phyloP scores from a whole-genome alignment of 1,139 yeast species.

The Hyphopichia burtonii region DNA sequence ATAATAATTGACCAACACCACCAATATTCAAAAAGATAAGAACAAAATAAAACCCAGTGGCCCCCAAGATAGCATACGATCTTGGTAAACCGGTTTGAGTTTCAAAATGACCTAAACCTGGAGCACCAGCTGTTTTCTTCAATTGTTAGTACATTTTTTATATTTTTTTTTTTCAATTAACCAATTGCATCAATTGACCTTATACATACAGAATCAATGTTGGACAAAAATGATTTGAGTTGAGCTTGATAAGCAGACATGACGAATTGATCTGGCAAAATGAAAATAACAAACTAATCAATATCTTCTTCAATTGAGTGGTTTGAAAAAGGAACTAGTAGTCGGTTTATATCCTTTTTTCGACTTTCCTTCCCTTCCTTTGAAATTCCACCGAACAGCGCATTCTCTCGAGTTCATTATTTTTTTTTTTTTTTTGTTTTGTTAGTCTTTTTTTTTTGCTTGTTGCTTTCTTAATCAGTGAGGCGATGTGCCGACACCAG shows the following conservation, averaged over 20 bases:
- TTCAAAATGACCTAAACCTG: slow-evolving; percentile 55
- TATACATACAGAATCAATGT: slow-evolving; percentile 3
- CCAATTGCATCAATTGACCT: too few relatives aligned
- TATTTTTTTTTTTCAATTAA: not conserved
- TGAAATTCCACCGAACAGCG: slow-evolving; percentile 1
- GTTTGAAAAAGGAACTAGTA: not conserved
- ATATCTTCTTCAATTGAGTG: too few relatives aligned
- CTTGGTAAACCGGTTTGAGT: slow-evolving; percentile 75
- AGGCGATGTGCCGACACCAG: not conserved
- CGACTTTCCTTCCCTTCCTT: not conserved
- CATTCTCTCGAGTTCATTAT: not conserved
- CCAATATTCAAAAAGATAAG: slow-evolving; percentile 86
- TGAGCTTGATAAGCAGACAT: slow-evolving; percentile 6
- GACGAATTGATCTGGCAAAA: not conserved
- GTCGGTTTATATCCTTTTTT: not conserved
- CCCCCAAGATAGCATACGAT: slow-evolving; percentile 76
- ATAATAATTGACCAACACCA: slow-evolving; percentile 88
- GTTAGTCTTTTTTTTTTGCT: not conserved
- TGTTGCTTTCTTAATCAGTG: not conserved
- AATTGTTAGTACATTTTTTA: slow-evolving; percentile 1
- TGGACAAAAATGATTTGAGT: slow-evolving; percentile 3
- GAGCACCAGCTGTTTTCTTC: slow-evolving; percentile 40
- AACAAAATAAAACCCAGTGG: slow-evolving; percentile 63
- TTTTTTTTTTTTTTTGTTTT: not conserved
- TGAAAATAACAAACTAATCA: too few relatives aligned